These are phyloP conservation scores for Amaranthus hypochondriacus DNA, from an alignment of 148 eudicot species.

Conservation along the genomic window DNA sequence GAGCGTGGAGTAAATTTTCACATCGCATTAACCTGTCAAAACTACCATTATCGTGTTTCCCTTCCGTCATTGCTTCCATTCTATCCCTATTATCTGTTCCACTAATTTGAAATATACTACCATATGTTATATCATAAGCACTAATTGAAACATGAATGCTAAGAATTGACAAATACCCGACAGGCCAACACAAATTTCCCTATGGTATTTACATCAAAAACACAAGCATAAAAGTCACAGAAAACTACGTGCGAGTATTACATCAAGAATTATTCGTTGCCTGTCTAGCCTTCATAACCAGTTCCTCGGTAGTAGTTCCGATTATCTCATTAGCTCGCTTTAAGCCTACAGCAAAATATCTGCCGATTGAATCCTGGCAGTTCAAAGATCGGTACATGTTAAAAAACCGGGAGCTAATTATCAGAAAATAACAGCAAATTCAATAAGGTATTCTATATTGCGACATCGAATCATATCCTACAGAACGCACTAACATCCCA, in stretches of 20 bases:
- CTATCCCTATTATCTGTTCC: too few relatives aligned
- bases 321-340: constrained; percentile 86
- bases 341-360: constrained; percentile 56
- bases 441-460: neutral
- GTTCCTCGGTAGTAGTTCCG: constrained; percentile 80
- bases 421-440: neutral
- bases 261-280: constrained; percentile 16
- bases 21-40: too few relatives aligned
- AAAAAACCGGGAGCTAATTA: constrained; percentile 1
- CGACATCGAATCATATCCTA: too few relatives aligned
- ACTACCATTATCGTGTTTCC: too few relatives aligned
- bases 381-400: neutral
- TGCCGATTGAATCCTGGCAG: constrained; percentile 69
- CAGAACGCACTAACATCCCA: too few relatives aligned
- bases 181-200: neutral
- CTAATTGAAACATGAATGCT: neutral
- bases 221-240: neutral
- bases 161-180: neutral
- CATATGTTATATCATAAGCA: too few relatives aligned
- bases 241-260: neutral
- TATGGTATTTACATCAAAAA: constrained; percentile 12
- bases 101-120: too few relatives aligned
- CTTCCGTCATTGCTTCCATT: too few relatives aligned
- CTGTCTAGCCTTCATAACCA: constrained; percentile 58
- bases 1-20: too few relatives aligned